Conservation (phyloP, 441 rosid genomes). For the Pelargonium cotyledonis region DNA sequence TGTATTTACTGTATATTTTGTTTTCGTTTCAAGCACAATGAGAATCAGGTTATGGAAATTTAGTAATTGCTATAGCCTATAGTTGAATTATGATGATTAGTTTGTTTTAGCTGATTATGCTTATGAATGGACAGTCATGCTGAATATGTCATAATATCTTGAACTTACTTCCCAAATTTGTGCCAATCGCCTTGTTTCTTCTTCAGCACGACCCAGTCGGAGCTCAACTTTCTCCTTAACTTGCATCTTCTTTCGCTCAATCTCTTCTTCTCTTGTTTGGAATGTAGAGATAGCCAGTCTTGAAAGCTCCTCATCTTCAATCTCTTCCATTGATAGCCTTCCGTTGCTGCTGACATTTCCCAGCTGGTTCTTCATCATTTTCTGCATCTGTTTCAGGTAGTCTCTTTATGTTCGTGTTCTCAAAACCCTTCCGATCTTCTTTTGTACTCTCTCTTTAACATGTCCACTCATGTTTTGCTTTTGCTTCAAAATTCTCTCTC, state of each 20-base stretch:
- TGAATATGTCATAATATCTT: too few species aligned
- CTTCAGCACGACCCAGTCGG: slow-evolving; percentile 66
- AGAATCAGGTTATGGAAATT: not conserved
- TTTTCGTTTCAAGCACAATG: not conserved
- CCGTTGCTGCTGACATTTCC: slow-evolving; percentile 35
- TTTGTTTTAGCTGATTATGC: not conserved
- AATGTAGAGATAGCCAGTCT: slow-evolving; percentile 44
- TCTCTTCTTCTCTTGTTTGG: slow-evolving; percentile 79
- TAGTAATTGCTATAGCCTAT: too few species aligned
- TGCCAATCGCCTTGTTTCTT: slow-evolving; percentile 61
- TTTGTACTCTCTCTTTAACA: not conserved
- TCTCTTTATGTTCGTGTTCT: not conserved
- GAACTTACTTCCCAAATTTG: slow-evolving; percentile 62
- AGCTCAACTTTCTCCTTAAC: slow-evolving; percentile 64
- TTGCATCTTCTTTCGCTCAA: slow-evolving; percentile 59
- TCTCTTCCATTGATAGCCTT: slow-evolving; percentile 44
- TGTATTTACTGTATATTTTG: not conserved
- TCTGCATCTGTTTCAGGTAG: not conserved
- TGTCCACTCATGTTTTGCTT: not conserved
- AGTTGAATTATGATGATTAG: not conserved
- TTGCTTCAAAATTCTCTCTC: slow-evolving; percentile 2
- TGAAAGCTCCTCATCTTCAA: slow-evolving; percentile 46
- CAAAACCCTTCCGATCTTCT: not conserved
- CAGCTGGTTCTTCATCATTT: slow-evolving; percentile 22
- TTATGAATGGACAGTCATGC: too few species aligned